Conservation (phyloP, 192 early-diverging fungal species). For the Pilobolus umbonatus region DNA sequence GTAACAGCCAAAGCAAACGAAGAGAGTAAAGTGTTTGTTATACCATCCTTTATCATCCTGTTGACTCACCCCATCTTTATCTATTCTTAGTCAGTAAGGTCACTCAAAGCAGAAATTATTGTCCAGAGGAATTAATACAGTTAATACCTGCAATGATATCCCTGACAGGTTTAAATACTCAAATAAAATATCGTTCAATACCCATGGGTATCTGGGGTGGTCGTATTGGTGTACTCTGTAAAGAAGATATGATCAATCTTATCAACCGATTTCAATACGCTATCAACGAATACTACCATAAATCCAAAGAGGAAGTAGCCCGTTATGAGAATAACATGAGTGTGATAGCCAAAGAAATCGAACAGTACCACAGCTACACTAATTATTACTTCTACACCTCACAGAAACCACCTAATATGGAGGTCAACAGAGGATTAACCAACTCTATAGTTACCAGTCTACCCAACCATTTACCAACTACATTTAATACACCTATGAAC, state of each 20-base stretch:
- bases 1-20: conserved; percentile 17
- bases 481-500: too few relatives aligned
- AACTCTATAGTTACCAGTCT: too few relatives aligned
- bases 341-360: conserved; percentile 11
- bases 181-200: conserved; percentile 28
- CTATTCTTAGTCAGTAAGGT: conserved; percentile 11
- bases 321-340: background rate
- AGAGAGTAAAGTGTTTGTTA: conserved; percentile 18
- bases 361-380: conserved; percentile 19
- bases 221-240: conserved; percentile 24
- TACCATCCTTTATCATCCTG: too few relatives aligned
- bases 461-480: too few relatives aligned
- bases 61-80: too few relatives aligned
- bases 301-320: background rate
- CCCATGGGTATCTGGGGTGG: conserved; percentile 36
- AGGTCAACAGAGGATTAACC: background rate
- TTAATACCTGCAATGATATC: conserved; percentile 20
- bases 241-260: conserved; percentile 24
- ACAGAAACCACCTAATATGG: conserved; percentile 7
- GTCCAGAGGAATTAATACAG: conserved; percentile 4
- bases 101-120: conserved; percentile 12
- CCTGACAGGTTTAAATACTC: conserved; percentile 5
- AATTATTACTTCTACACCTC: conserved; percentile 22
- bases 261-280: conserved; percentile 18
- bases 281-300: conserved; percentile 1